Evolutionary conservation across 2,329 filamentous ascomycete species (phyloP), one percentile per base, ranked within the genome.

Genomic region (Emergomyces africanus): DNA sequence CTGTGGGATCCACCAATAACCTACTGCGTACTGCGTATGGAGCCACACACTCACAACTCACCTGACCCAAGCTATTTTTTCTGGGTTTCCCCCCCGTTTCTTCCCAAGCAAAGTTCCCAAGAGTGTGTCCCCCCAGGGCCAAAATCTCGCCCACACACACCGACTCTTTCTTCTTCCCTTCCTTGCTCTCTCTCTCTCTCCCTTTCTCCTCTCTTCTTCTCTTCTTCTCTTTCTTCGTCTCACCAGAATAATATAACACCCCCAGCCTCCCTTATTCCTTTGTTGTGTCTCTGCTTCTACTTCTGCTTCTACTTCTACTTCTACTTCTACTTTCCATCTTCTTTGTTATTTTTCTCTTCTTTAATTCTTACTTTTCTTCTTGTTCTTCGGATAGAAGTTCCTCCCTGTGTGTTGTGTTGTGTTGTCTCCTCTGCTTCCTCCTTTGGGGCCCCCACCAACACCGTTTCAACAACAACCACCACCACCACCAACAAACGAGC

Each of bases 171-270:
- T n/a, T n/a, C n/a, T n/a, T n/a, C n/a, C n/a, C n/a, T n/a, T n/a
- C n/a, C n/a, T n/a, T n/a, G n/a, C n/a, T n/a, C n/a, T n/a, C n/a
- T n/a, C n/a, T n/a, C n/a, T n/a, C n/a, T n/a, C n/a, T n/a, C n/a
- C n/a, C 33, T 28, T n/a, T 59, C 66, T 65, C 63, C 63, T 57
- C 59, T 62, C 57, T 64, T 63, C 61, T 63, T 60, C 51, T 50
- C 57, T 57, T 61, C 62, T 61, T 62, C 58, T 49, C 53, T 60
- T 64, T n/a, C n/a, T n/a, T n/a, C n/a, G n/a, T n/a, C n/a, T n/a
- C n/a, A n/a, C n/a, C n/a, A n/a, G n/a, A n/a, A n/a, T n/a, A n/a
- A n/a, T n/a, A n/a, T n/a, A n/a, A n/a, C n/a, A n/a, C n/a, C n/a
- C n/a, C n/a, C n/a, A n/a, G n/a, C 61, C 63, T 60, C 51, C 44